Evolutionary conservation across 1,284 basidiomycete species (phyloP), one percentile per base, ranked within the genome.

Genomic region (Papiliotrema nemorosa): DNA sequence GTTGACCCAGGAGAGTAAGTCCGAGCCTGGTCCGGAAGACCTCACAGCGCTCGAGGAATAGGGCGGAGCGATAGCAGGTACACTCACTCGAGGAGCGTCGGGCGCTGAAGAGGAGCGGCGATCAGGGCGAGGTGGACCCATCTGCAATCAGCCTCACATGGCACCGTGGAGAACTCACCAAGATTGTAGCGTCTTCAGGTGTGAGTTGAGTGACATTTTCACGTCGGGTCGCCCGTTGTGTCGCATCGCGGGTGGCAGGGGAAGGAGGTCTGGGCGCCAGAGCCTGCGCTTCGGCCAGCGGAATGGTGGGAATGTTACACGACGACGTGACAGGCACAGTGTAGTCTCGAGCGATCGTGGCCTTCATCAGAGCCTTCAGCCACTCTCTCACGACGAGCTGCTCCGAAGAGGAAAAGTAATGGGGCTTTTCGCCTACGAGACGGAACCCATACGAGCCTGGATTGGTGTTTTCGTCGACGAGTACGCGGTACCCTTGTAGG

Each of bases 281-380:
- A 7, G 92, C 84, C 76, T 97, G 93, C 1, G 94, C 94, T 41
- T 97, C 89, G 36, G 86, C 83, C 35, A 99, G 81, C 2, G 92
- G 90, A 55, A 99, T 97, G 2, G 93, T 98, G 2, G 92, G 89
- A 52, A 97, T 92, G 70, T 97, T 97, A 77, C 90, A 93, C 2
- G 91, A 96, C 5, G 93, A 97, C 22, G 97, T 86, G 49, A 98
- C 93, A 22, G 93, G 89, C 64, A 85, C 91, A 12, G 84, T 80
- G 69, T 92, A 94, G 72, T 96, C 91, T 50, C 96, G 79, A 16
- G 84, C 87, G 64, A 99, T 99, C 4, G 94, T 97, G 2, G 92
- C 88, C 75, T 98, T 99, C 90, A 97, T 97, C 63, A 99, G 83
- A 10, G 91, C 90, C 78, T 98, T 98, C 94, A 98, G 98, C 96